Base-by-base conservation (phyloP, 2,329 filamentous ascomycete species). In the Trichoderma brevicompactum region DNA sequence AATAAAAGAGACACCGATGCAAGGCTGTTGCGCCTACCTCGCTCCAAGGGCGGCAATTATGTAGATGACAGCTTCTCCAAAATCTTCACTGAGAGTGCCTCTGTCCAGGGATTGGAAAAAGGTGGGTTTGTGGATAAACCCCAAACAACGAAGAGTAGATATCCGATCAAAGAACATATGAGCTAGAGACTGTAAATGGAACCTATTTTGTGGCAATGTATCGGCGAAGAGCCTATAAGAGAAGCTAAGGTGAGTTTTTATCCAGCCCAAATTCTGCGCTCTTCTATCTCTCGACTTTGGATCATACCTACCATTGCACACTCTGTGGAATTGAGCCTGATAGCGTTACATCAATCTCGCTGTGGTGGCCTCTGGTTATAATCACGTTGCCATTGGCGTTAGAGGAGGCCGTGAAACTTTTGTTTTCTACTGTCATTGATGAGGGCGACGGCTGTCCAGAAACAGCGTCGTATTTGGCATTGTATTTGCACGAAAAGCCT, bases 101-200 rank as follows among this genome's bases (percentile, higher is more conserved):
- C 59, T 53, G 23, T 62, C 59, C n/a, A 62, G 12, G 3, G 48
- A 23, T 19, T 62, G 59, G 3, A 43, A 62, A 17, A 62, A 53
- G 5, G 59, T 62, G 1, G 59, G 59, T 1, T 62, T 62, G 10
- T 62, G 59, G 28, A 62, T 62, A 10, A 62, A 62, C 0, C 59
- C 59, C 28, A 62, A 36, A 19, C 59, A 53, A 4, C 59, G 59
- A 15, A 62, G 48, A 44, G 38, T 52, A 6, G 59, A 62, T 53
- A 62, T 62, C 12, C 59, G 59, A 41, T 62, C 59, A 53, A 62
- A 62, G 48, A 53, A 62, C 28, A 53, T 34, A 8, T 62, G 48
- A n/a, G 48, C 48, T 1, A 62, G 10, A 5, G 59, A 44, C 28
- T 44, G 48, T 17, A 62, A 23, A 7, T 23, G 59, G 19, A 53